Evolutionary conservation across 345 rosid species (phyloP), one percentile per base, ranked within the genome.

Genomic region (Hypericum androsaemum): DNA sequence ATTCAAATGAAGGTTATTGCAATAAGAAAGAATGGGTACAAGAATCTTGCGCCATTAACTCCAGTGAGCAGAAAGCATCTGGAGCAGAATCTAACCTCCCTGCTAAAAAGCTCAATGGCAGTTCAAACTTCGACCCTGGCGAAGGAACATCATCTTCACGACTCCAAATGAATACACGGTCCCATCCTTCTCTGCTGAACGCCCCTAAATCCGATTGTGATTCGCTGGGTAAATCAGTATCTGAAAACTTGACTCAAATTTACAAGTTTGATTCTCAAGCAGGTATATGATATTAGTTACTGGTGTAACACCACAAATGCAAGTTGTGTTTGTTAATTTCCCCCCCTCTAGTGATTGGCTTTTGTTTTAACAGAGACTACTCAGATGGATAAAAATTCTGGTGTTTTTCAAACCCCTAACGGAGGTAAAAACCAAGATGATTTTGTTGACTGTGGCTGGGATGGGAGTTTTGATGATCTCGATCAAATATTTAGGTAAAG

Each of bases 391-490:
- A 74, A 81, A 69, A 86, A 76, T 58, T 54, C 75, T 56, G 76
- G 75, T 65, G 50, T 48, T 65, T 81, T 74, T 62, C 84, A 74
- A 72, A 77, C 64, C 70, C 49, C 74, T 37, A 64, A 59, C 47
- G 85, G 69, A 71, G 72, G 70, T 65, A 74, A 80, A 71, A 95
- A 72, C 54, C 87, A 81, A 59, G 74, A 74, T 71, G 90, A 80
- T 73, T 81, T 85, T 72, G 82, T 71, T 63, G 90, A 88, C 69
- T 85, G 80, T 46, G 73, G 82, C 59, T 92, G 98, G 98, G 97
- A 70, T 57, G 86, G 97, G 76, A 85, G 97, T 69, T 92, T 92
- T 71, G 98, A 85, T 70, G 98, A 88, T 71, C 88, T 88, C 61
- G 88, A 88, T 68, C 84, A 61, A 62, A 83, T 92, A 56, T 83